A percentile compares a stretch with the other conserved stretches of the same genome.
phyloP scores from a whole-genome alignment of 192 early-diverging fungal species.

The Oehlia diaphana region DNA sequence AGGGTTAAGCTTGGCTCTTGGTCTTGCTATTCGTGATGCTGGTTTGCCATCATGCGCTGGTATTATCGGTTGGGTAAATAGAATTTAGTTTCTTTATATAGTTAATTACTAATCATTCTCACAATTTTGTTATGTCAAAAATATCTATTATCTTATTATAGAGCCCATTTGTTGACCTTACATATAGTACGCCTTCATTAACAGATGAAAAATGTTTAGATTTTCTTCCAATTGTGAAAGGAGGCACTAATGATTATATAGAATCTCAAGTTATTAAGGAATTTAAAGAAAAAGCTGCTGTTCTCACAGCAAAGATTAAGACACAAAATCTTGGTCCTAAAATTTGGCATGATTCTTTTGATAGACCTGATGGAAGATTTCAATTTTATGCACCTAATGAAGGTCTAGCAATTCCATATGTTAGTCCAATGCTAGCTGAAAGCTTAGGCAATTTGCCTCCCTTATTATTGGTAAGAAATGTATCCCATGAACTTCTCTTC shows the following conservation, averaged over 20 bases:
- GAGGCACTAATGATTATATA: conserved; percentile 20
- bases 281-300: not conserved
- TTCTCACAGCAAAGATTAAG: conserved; percentile 17
- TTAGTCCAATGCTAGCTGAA: not conserved
- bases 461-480: no score
- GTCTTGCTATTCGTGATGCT: no score
- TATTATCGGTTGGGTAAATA: conserved; percentile 37
- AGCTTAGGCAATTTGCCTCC: no score
- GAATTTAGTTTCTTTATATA: not conserved
- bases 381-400: no score
- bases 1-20: no score
- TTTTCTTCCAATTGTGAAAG: conserved; percentile 35
- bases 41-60: no score
- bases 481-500: no score
- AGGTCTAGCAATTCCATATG: conserved; percentile 36
- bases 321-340: conserved; percentile 9
- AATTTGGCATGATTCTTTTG: no score
- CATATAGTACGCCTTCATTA: conserved; percentile 49
- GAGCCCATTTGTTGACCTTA: conserved; percentile 42
- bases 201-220: conserved; percentile 31
- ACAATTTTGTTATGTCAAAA: not conserved
- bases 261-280: conserved; percentile 32
- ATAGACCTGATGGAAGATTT: no score
- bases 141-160: not conserved
- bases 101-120: not conserved